phyloP scores from a whole-genome alignment of 176 grass and related monocot genomes.

The Themeda triandra region DNA sequence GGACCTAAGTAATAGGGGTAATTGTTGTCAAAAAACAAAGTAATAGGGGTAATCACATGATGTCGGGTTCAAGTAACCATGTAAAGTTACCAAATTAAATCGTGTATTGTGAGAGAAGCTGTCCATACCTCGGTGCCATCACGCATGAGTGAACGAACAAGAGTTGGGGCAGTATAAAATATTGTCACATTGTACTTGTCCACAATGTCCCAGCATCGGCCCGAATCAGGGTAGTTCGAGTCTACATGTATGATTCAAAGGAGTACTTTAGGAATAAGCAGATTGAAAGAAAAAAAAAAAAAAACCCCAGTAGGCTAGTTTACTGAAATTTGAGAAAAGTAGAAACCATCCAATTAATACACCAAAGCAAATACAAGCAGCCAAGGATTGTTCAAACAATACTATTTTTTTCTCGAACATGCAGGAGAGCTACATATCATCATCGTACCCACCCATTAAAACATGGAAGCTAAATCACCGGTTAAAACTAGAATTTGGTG shows the following conservation, averaged over 20 bases:
- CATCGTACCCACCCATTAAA: no score
- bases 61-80: not conserved
- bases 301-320: not conserved
- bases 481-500: not conserved
- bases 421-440: no score
- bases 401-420: not conserved
- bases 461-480: no score
- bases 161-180: slow-evolving; percentile 96
- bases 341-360: slow-evolving; percentile 7
- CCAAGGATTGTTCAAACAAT: slow-evolving; percentile 11
- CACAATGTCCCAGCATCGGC: slow-evolving; percentile 93
- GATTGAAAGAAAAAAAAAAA: slow-evolving; percentile 1
- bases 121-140: slow-evolving; percentile 70
- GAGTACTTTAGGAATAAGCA: slow-evolving; percentile 19
- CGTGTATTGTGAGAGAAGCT: not conserved
- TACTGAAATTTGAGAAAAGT: not conserved
- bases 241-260: slow-evolving; percentile 49
- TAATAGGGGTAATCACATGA: not conserved
- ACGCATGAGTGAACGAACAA: slow-evolving; percentile 89
- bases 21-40: no score
- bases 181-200: slow-evolving; percentile 94
- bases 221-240: slow-evolving; percentile 84
- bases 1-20: not conserved
- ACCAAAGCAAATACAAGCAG: slow-evolving; percentile 4
- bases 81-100: not conserved